A percentile compares a stretch with the other conserved stretches of the same genome.
Evolutionary conservation across 2,329 filamentous ascomycete genomes (phyloP).

Genomic region (Epichloe coenophiala): DNA sequence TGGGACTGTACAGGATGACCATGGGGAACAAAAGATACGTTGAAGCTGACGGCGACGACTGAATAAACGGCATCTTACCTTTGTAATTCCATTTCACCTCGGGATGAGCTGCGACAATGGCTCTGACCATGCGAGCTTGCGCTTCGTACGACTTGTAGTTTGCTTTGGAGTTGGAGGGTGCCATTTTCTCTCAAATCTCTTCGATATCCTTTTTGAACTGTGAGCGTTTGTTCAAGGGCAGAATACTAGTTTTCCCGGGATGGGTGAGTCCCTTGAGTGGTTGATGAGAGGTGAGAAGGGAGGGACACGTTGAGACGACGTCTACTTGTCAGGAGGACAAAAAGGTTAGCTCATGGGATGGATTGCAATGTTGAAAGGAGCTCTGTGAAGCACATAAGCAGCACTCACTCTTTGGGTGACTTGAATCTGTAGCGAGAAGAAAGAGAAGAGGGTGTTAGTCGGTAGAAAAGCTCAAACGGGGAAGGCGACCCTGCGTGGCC

Average conservation of each 20-base stretch:
- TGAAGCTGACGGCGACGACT: background rate
- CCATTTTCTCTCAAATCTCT: constrained; percentile 17
- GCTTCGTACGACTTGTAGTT: constrained; percentile 49
- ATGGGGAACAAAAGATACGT: background rate
- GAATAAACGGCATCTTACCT: constrained; percentile 30
- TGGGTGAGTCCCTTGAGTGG: no score
- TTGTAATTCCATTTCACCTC: constrained; percentile 44
- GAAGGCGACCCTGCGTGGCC: background rate
- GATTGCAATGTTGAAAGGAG: no score
- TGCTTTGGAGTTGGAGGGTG: constrained; percentile 26
- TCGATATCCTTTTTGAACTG: background rate
- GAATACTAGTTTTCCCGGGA: no score
- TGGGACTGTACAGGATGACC: background rate
- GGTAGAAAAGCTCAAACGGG: background rate
- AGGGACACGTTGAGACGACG: no score
- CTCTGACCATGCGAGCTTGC: constrained; percentile 45
- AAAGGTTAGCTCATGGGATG: no score
- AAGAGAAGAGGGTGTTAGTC: background rate
- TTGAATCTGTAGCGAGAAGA: no score
- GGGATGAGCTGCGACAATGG: constrained; percentile 44
- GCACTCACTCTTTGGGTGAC: no score
- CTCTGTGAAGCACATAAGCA: no score
- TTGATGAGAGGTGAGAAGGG: no score
- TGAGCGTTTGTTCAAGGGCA: background rate
- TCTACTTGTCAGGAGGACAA: no score